Conservation (phyloP, 495 filamentous ascomycete genomes). For the Penicillium canariense region DNA sequence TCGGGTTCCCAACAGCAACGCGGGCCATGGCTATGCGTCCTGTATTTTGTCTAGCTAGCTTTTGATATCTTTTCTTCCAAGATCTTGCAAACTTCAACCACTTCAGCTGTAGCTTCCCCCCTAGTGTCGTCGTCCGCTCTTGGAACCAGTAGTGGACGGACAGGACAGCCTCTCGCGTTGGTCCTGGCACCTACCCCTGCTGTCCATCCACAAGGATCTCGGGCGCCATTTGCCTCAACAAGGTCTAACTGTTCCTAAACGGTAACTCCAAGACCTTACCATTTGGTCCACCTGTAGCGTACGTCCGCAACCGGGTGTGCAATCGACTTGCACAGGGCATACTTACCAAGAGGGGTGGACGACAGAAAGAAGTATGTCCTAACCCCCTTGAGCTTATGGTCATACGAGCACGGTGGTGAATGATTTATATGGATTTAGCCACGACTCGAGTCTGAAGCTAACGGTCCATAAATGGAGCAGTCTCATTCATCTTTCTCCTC, state of each 20-base stretch:
- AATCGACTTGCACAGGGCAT: too few species aligned
- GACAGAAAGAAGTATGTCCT: too few species aligned
- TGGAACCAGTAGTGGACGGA: background rate
- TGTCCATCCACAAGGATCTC: background rate
- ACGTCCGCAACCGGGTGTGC: too few species aligned
- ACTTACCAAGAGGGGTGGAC: too few species aligned
- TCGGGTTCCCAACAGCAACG: slow-evolving; percentile 11
- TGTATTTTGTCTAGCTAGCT: slow-evolving; percentile 15
- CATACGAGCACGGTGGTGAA: too few species aligned
- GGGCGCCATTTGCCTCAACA: background rate
- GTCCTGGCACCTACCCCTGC: background rate
- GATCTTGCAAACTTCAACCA: slow-evolving; percentile 5
- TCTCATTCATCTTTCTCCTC: too few species aligned
- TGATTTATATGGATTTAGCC: too few species aligned
- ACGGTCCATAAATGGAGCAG: too few species aligned
- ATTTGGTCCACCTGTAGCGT: background rate
- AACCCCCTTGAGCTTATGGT: too few species aligned
- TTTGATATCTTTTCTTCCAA: slow-evolving; percentile 16
- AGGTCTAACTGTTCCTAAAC: background rate
- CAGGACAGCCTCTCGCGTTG: background rate
- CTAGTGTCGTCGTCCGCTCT: background rate
- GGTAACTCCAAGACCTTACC: background rate
- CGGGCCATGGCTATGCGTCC: slow-evolving; percentile 1
- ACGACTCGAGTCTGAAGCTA: too few species aligned
- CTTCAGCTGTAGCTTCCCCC: background rate